Conservation (phyloP, 345 rosid genomes). For the Passiflora organensis region DNA sequence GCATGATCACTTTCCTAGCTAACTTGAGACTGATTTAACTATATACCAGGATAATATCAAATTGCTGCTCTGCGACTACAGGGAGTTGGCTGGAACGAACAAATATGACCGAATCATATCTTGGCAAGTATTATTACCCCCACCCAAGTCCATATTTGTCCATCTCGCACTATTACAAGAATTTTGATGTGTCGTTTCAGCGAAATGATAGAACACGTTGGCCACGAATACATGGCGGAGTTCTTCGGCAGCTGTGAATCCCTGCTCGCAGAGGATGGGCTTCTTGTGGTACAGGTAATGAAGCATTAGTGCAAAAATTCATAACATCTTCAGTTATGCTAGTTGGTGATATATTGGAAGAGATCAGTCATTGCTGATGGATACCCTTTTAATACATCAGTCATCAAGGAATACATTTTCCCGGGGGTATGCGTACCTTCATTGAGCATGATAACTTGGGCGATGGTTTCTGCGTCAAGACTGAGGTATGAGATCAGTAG, state of each 20-base stretch:
- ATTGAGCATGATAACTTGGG: constrained; percentile 60
- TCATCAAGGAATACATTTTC: constrained; percentile 90
- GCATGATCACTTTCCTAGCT: too few relatives aligned
- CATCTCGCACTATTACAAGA: too few relatives aligned
- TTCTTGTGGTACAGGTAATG: constrained; percentile 84
- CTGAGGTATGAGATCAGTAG: constrained; percentile 58
- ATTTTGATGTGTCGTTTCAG: constrained; percentile 26
- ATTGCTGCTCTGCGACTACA: constrained; percentile 70
- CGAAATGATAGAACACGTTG: constrained; percentile 92
- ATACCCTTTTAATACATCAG: too few relatives aligned
- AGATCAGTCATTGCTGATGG: too few relatives aligned
- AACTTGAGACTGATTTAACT: background rate
- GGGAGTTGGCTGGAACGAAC: constrained; percentile 43
- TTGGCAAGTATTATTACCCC: constrained; percentile 44
- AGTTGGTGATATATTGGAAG: too few relatives aligned
- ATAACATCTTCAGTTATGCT: too few relatives aligned
- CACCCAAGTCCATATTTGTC: too few relatives aligned
- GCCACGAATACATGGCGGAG: constrained; percentile 86
- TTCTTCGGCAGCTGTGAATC: constrained; percentile 73
- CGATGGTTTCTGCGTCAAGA: constrained; percentile 68
- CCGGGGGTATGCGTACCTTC: constrained; percentile 91
- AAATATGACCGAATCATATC: constrained; percentile 83
- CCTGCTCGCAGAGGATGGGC: constrained; percentile 63
- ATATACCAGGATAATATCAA: constrained; percentile 49
- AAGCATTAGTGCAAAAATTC: too few relatives aligned